A percentile compares a stretch with the other conserved stretches of the same genome.
These are phyloP conservation scores for Fusarium nanum DNA, from an alignment of 2,329 filamentous ascomycete genomes.

Conservation along the genomic window DNA sequence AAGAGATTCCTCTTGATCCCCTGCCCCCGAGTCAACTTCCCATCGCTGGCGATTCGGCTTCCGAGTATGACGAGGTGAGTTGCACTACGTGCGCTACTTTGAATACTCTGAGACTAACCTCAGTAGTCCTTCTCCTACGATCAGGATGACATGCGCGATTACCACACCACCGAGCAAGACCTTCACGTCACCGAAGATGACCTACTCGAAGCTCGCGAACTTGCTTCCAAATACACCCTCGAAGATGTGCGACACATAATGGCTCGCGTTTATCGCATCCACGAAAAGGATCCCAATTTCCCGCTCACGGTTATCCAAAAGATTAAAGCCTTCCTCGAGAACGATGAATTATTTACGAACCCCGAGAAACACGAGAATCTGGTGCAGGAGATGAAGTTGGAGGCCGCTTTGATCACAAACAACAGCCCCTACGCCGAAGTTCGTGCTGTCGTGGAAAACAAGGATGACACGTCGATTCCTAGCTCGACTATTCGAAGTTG, in stretches of 20 bases:
- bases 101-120: not conserved
- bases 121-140: slow-evolving; percentile 53
- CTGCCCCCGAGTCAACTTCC: slow-evolving; percentile 33
- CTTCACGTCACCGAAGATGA: slow-evolving; percentile 61
- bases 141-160: slow-evolving; percentile 52
- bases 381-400: slow-evolving; percentile 66
- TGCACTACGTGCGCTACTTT: not conserved
- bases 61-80: slow-evolving; percentile 46
- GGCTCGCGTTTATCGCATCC: slow-evolving; percentile 54
- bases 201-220: slow-evolving; percentile 58
- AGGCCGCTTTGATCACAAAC: slow-evolving; percentile 65
- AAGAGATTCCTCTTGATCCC: slow-evolving; percentile 34
- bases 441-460: slow-evolving; percentile 66
- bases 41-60: slow-evolving; percentile 37
- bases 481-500: slow-evolving; percentile 67
- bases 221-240: slow-evolving; percentile 56
- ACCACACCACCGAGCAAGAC: slow-evolving; percentile 51
- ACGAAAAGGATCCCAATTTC: slow-evolving; percentile 59
- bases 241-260: slow-evolving; percentile 59
- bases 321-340: slow-evolving; percentile 57
- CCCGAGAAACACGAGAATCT: slow-evolving; percentile 61
- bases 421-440: slow-evolving; percentile 69
- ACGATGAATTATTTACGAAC: slow-evolving; percentile 57
- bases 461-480: slow-evolving; percentile 62
- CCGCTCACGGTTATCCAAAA: slow-evolving; percentile 54